phyloP scores from a whole-genome alignment of 2,329 filamentous ascomycete genomes.

The Cordyceps militaris region DNA sequence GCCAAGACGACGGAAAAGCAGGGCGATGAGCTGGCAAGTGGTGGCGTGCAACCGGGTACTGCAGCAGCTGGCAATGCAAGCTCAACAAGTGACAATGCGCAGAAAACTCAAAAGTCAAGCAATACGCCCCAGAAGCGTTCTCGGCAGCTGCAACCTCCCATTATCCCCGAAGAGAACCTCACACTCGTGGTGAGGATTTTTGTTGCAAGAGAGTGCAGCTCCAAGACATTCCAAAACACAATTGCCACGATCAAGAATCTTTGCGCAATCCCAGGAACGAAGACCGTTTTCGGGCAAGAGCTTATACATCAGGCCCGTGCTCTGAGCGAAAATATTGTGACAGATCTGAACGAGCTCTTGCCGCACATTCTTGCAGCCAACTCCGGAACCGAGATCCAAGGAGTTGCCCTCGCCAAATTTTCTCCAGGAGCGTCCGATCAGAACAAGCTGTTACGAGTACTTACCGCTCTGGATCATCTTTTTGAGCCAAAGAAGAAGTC shows the following conservation, averaged over 20 bases:
- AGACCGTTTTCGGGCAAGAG: slow-evolving; percentile 86
- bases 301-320: slow-evolving; percentile 79
- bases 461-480: slow-evolving; percentile 91
- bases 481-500: slow-evolving; percentile 74
- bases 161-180: slow-evolving; percentile 83
- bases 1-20: slow-evolving; percentile 10
- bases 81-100: slow-evolving; percentile 21
- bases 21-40: slow-evolving; percentile 27
- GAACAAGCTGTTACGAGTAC: slow-evolving; percentile 84
- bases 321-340: slow-evolving; percentile 76
- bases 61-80: slow-evolving; percentile 20
- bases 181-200: slow-evolving; percentile 95
- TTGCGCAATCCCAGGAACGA: slow-evolving; percentile 84
- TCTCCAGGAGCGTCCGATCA: slow-evolving; percentile 94
- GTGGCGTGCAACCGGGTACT: slow-evolving; percentile 16
- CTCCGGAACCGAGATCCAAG: slow-evolving; percentile 90
- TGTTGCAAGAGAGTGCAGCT: slow-evolving; percentile 90
- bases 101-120: slow-evolving; percentile 22
- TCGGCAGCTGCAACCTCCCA: slow-evolving; percentile 65
- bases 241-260: slow-evolving; percentile 98
- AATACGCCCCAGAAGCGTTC: slow-evolving; percentile 41
- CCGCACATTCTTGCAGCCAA: slow-evolving; percentile 80
- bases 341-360: slow-evolving; percentile 76
- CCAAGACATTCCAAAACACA: slow-evolving; percentile 96
- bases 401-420: slow-evolving; percentile 88